Evolutionary conservation across 2,329 filamentous ascomycete species (phyloP).

Genomic region (Ophiostoma sp.): DNA sequence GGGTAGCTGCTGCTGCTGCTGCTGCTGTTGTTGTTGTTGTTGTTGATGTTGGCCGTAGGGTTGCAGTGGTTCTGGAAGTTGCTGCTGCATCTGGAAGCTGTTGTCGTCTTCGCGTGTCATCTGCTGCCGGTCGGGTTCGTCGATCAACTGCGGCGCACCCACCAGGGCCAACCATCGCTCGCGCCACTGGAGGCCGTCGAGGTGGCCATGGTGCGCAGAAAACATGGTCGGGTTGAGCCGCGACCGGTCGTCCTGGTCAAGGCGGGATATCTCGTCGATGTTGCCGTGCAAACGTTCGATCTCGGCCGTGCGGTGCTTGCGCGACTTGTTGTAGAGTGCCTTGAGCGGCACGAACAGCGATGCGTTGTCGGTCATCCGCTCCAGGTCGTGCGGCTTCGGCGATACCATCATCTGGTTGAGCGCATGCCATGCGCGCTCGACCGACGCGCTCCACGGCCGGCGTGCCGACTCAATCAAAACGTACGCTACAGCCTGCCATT

Average conservation of each 20-base stretch:
- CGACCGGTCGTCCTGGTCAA: conserved; percentile 46
- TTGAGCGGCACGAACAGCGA: conserved; percentile 51
- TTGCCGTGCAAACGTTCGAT: conserved; percentile 45
- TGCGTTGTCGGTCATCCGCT: conserved; percentile 42
- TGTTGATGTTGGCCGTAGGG: conserved; percentile 4
- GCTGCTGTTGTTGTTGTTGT: conserved; percentile 15
- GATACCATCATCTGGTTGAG: conserved; percentile 31
- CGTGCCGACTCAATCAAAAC: conserved; percentile 47
- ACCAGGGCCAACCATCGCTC: conserved; percentile 50
- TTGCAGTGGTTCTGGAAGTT: background rate
- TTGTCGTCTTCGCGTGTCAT: background rate
- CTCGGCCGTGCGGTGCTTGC: conserved; percentile 47
- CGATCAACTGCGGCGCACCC: conserved; percentile 28
- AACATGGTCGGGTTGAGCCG: conserved; percentile 43
- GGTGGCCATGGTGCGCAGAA: conserved; percentile 42
- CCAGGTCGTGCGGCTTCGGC: conserved; percentile 37
- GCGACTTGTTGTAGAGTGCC: conserved; percentile 49
- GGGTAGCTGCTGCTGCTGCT: conserved; percentile 6
- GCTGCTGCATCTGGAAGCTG: conserved; percentile 17
- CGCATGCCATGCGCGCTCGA: conserved; percentile 31
- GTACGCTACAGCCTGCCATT: conserved; percentile 55
- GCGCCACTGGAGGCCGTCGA: conserved; percentile 44
- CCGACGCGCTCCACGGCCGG: conserved; percentile 36
- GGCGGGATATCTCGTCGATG: conserved; percentile 43
- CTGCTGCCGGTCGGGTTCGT: conserved; percentile 3